phyloP scores from a whole-genome alignment of 345 rosid genomes.

The Populus alba region DNA sequence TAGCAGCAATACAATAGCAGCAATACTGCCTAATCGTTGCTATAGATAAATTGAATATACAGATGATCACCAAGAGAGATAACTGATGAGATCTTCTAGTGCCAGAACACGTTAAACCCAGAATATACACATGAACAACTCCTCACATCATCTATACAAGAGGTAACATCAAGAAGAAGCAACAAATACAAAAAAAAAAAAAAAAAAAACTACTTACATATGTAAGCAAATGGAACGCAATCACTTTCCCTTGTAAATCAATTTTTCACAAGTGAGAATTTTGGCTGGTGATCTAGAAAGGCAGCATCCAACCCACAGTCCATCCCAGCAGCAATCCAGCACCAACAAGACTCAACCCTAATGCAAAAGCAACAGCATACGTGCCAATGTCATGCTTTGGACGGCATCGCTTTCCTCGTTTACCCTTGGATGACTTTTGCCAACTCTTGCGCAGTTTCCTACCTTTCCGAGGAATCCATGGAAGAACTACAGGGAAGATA shows the following conservation, averaged over 20 bases:
- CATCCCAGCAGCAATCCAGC: slow-evolving; percentile 94
- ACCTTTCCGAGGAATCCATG: slow-evolving; percentile 51
- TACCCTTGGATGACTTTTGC: slow-evolving; percentile 32
- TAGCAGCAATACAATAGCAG: background rate
- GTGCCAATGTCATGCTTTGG: slow-evolving; percentile 37
- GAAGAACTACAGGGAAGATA: slow-evolving; percentile 48
- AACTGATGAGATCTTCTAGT: background rate
- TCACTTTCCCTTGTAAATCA: slow-evolving; percentile 9
- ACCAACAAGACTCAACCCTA: slow-evolving; percentile 85
- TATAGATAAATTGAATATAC: background rate
- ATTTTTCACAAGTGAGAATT: slow-evolving; percentile 9
- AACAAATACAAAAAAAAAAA: background rate
- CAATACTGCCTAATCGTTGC: background rate
- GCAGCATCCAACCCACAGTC: slow-evolving; percentile 94
- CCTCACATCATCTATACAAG: slow-evolving; percentile 16
- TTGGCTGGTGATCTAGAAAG: slow-evolving; percentile 24
- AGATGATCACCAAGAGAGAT: slow-evolving; percentile 6
- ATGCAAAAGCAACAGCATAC: slow-evolving; percentile 59
- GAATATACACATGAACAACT: slow-evolving; percentile 19
- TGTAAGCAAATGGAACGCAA: slow-evolving; percentile 2
- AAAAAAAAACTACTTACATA: background rate
- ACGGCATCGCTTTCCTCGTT: slow-evolving; percentile 34
- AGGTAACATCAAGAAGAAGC: background rate
- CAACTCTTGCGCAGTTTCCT: slow-evolving; percentile 33
- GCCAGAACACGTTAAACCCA: slow-evolving; percentile 2